Evolutionary conservation across 2,329 filamentous ascomycete species (phyloP).

Genomic region (Aureobasidium sp.): DNA sequence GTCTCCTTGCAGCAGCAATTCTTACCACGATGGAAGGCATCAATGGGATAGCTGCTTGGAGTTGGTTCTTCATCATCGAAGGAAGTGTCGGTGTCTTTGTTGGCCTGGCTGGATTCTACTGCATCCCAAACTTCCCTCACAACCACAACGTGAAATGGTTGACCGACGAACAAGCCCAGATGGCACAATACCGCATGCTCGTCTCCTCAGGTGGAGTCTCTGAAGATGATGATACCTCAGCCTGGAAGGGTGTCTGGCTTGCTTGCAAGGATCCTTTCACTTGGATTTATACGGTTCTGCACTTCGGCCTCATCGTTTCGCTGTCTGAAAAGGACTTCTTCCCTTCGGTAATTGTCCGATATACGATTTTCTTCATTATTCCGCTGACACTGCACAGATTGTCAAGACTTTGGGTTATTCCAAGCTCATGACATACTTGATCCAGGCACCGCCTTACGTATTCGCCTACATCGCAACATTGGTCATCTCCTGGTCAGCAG

Average conservation of each 20-base stretch:
- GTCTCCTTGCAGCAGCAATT: not conserved
- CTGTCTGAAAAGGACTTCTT: not conserved
- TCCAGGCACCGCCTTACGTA: slow-evolving; percentile 27
- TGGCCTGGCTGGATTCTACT: slow-evolving; percentile 20
- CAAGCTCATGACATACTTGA: slow-evolving; percentile 25
- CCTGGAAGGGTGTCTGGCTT: slow-evolving; percentile 37
- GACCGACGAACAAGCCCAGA: slow-evolving; percentile 14
- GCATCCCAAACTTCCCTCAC: slow-evolving; percentile 55
- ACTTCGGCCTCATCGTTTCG: not conserved
- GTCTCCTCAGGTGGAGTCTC: slow-evolving; percentile 40
- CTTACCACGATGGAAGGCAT: not conserved
- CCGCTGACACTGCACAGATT: slow-evolving; percentile 14
- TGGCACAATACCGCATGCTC: slow-evolving; percentile 36
- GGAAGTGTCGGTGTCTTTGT: slow-evolving; percentile 19
- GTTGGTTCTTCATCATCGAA: slow-evolving; percentile 27
- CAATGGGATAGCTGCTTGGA: not conserved
- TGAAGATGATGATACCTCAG: slow-evolving; percentile 27
- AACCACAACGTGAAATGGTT: slow-evolving; percentile 25
- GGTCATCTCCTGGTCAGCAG: not conserved
- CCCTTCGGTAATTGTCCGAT: not conserved
- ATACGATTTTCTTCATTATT: not conserved
- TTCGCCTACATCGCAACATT: slow-evolving; percentile 13
- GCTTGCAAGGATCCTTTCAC: slow-evolving; percentile 42
- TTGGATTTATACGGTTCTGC: slow-evolving; percentile 32
- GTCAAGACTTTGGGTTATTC: slow-evolving; percentile 30